Conservation (phyloP, 257 asterid genomes). For the Solanum pennellii region DNA sequence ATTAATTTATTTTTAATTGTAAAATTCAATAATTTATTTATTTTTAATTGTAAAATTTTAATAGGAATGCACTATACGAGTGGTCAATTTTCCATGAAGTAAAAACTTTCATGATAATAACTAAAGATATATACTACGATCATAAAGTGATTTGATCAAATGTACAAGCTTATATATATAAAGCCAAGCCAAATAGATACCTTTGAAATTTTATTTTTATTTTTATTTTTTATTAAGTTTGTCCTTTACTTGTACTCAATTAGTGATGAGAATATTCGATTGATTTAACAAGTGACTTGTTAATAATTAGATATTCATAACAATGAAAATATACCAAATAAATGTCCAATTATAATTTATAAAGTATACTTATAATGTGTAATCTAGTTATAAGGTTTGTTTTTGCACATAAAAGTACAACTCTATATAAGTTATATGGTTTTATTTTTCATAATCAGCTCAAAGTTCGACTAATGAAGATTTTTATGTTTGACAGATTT, state of each 20-base stretch:
- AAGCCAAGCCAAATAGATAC: neutral
- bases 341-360: neutral
- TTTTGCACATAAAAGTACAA: neutral
- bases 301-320: neutral
- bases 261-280: neutral
- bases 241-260: neutral
- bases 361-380: neutral
- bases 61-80: neutral
- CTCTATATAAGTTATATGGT: neutral
- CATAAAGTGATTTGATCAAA: neutral
- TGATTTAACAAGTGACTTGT: neutral
- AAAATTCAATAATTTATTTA: neutral
- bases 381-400: neutral
- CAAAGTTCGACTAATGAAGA: neutral
- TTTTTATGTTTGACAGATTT: neutral
- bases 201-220: neutral
- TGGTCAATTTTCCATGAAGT: neutral
- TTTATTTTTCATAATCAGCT: neutral
- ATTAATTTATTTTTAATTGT: neutral
- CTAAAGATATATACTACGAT: neutral
- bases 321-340: neutral
- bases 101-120: neutral
- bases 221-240: neutral
- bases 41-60: neutral
- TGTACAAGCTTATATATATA: neutral